Percentiles rank a stretch among this genome's conserved stretches.
These are phyloP conservation scores for Penicillium alfredii DNA, from an alignment of 495 filamentous ascomycete genomes.

Conservation along the genomic window DNA sequence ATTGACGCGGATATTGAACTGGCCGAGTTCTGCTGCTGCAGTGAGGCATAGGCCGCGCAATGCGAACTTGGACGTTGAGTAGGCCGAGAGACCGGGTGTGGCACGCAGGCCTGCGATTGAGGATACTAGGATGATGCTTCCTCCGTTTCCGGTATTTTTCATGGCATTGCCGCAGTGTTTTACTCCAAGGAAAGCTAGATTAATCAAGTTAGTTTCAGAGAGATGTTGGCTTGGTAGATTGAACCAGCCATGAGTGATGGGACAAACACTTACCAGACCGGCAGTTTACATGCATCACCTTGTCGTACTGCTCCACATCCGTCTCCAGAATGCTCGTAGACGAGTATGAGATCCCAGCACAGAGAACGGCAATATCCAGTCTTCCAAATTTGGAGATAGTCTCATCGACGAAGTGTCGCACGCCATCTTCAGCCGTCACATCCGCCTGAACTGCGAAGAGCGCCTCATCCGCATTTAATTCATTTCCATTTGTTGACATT, in stretches of 20 bases:
- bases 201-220: not conserved
- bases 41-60: slow-evolving; percentile 15
- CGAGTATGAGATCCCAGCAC: slow-evolving; percentile 13
- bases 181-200: slow-evolving; percentile 8
- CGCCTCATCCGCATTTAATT: not conserved
- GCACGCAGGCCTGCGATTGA: slow-evolving; percentile 20
- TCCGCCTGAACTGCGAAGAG: slow-evolving; percentile 16
- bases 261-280: slow-evolving; percentile 11
- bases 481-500: too few relatives aligned
- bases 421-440: slow-evolving; percentile 14
- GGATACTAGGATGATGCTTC: slow-evolving; percentile 16
- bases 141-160: slow-evolving; percentile 12
- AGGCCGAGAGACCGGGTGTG: slow-evolving; percentile 14
- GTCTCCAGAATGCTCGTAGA: slow-evolving; percentile 15
- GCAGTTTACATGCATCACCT: slow-evolving; percentile 16
- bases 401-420: slow-evolving; percentile 4
- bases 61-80: slow-evolving; percentile 16
- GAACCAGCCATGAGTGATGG: too few relatives aligned
- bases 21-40: slow-evolving; percentile 14
- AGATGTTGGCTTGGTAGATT: too few relatives aligned
- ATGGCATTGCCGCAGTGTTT: slow-evolving; percentile 13
- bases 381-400: slow-evolving; percentile 10
- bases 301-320: slow-evolving; percentile 13
- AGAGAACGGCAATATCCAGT: slow-evolving; percentile 13
- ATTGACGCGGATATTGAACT: slow-evolving; percentile 17